Percentiles rank a stretch among this genome's conserved stretches.
Conservation (phyloP, 2,329 filamentous ascomycete species). For the Clarireedia monteithiana region DNA sequence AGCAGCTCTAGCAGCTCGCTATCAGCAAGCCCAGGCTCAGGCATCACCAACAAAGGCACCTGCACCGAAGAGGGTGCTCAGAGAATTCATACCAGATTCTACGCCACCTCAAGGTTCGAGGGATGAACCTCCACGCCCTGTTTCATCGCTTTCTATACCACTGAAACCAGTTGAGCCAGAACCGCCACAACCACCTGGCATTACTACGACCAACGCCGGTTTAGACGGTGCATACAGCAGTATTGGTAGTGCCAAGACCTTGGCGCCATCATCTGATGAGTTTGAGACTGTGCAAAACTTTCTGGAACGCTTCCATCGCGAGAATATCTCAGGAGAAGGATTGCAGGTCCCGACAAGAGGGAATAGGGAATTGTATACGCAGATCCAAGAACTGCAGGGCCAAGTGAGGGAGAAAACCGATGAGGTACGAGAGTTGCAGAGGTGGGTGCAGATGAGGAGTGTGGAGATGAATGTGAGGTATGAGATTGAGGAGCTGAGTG, state of each 20-base stretch:
- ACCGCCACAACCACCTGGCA: background rate
- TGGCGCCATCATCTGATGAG: background rate
- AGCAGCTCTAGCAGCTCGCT: background rate
- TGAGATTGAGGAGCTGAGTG: conserved; percentile 36
- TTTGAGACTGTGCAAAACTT: conserved; percentile 2
- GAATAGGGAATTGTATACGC: conserved; percentile 29
- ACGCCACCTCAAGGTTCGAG: background rate
- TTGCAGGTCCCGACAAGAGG: too few species aligned
- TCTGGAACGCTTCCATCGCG: background rate
- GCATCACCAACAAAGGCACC: conserved; percentile 19
- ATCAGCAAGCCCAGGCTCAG: background rate
- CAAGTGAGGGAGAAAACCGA: conserved; percentile 40
- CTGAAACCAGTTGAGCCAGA: background rate
- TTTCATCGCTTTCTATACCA: background rate
- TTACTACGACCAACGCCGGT: background rate
- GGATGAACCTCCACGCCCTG: background rate
- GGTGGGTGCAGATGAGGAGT: conserved; percentile 38
- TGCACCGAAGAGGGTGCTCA: conserved; percentile 9
- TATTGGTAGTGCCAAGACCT: background rate
- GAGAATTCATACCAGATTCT: conserved; percentile 2
- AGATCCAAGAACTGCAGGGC: conserved; percentile 42
- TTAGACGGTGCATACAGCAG: conserved; percentile 6
- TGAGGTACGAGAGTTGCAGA: conserved; percentile 37
- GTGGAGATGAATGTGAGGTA: conserved; percentile 26
- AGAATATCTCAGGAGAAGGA: too few species aligned